These are phyloP conservation scores for Fusarium kyushuense DNA, from an alignment of 2,329 filamentous ascomycete species.

Conservation along the genomic window DNA sequence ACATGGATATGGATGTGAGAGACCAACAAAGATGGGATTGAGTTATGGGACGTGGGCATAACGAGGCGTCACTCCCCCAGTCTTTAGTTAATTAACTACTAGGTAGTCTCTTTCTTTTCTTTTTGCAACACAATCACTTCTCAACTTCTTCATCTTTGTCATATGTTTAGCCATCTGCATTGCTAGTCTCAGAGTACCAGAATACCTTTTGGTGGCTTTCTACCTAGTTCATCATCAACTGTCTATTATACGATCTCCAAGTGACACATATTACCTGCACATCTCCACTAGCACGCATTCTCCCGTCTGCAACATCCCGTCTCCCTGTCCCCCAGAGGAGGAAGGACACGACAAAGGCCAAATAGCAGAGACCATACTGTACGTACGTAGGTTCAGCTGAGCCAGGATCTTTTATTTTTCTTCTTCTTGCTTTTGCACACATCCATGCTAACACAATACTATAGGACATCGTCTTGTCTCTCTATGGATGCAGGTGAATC, in stretches of 20 bases:
- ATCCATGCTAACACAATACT: constrained; percentile 8
- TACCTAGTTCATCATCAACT: not conserved
- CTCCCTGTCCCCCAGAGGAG: constrained; percentile 13
- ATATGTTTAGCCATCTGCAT: not conserved
- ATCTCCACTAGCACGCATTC: constrained; percentile 17
- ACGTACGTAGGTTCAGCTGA: constrained; percentile 5
- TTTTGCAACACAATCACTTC: constrained; percentile 10
- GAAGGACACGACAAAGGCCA: constrained; percentile 29
- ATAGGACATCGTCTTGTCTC: constrained; percentile 33
- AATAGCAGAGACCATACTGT: constrained; percentile 29
- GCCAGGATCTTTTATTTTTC: not conserved
- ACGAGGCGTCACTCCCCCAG: constrained; percentile 34
- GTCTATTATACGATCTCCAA: constrained; percentile 2
- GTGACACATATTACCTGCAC: constrained; percentile 19
- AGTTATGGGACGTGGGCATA: constrained; percentile 4
- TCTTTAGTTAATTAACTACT: constrained; percentile 1
- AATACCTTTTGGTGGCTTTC: constrained; percentile 1
- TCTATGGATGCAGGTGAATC: constrained; percentile 45
- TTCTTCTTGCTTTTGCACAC: not conserved
- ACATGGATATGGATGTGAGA: constrained; percentile 1
- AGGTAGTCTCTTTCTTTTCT: constrained; percentile 5
- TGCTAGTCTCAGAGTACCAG: not conserved
- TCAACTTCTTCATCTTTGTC: constrained; percentile 22
- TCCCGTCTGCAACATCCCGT: constrained; percentile 21
- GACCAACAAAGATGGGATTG: not conserved